Conservation (phyloP, 805 yeast genomes). For the Saccharomycopsis sp. region DNA sequence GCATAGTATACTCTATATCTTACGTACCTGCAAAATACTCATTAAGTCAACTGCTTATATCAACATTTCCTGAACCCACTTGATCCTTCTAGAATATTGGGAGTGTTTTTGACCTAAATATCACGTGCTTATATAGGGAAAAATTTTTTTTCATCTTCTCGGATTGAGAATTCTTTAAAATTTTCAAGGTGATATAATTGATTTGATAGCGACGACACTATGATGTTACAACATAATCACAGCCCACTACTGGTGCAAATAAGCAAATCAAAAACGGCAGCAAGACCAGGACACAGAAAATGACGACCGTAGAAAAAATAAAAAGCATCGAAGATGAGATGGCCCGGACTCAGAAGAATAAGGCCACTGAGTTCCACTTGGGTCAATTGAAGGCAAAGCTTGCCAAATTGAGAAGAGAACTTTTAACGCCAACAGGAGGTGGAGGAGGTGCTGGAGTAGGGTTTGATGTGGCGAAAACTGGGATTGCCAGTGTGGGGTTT, state of each 20-base stretch:
- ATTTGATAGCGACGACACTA: background rate
- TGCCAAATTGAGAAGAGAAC: conserved; percentile 90
- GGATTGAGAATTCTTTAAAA: background rate
- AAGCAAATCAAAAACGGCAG: too few species aligned
- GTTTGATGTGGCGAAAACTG: conserved; percentile 97
- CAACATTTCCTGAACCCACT: too few species aligned
- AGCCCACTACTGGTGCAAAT: too few species aligned
- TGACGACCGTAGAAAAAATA: conserved; percentile 52
- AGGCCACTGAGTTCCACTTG: conserved; percentile 94
- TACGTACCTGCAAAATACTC: too few species aligned
- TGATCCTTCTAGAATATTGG: too few species aligned
- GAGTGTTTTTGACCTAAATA: too few species aligned
- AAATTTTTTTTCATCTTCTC: background rate
- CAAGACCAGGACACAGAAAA: conserved; percentile 10
- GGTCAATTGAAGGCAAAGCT: conserved; percentile 96
- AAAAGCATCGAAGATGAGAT: conserved; percentile 93
- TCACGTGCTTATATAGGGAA: background rate
- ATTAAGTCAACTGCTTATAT: too few species aligned
- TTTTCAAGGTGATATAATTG: background rate
- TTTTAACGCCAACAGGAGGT: conserved; percentile 60
- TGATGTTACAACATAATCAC: too few species aligned
- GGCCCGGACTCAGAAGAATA: conserved; percentile 97
- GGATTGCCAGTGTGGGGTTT: conserved; percentile 95
- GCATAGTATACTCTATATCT: too few species aligned
- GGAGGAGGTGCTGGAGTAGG: conserved; percentile 92